phyloP scores from a whole-genome alignment of 768 basidiomycete genomes.

The Pisolithus sp. region DNA sequence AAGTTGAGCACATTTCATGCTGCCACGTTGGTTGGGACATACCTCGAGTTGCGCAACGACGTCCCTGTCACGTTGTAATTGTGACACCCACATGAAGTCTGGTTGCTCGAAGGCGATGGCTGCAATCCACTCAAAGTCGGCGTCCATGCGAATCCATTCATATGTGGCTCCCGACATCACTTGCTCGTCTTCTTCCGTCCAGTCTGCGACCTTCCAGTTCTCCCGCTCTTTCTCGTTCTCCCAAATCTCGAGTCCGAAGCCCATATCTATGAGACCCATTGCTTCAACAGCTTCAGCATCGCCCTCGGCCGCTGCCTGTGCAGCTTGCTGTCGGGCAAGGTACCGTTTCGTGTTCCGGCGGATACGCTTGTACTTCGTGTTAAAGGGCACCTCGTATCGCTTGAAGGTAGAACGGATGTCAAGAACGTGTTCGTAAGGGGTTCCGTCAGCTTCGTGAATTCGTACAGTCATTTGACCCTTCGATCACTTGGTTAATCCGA shows the following conservation, averaged over 20 bases:
- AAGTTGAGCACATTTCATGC: slow-evolving; percentile 5
- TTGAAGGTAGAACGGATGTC: slow-evolving; percentile 85
- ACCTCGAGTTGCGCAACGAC: slow-evolving; percentile 97
- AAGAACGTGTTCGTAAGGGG: slow-evolving; percentile 96
- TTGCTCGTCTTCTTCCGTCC: slow-evolving; percentile 95
- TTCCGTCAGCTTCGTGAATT: slow-evolving; percentile 98
- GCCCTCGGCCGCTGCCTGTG: slow-evolving; percentile 88
- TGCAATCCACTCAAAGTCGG: slow-evolving; percentile 99
- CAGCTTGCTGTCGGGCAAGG: slow-evolving; percentile 85
- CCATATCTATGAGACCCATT: slow-evolving; percentile 90
- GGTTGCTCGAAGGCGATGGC: slow-evolving; percentile 88
- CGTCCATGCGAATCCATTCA: slow-evolving; percentile 99
- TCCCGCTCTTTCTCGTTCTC: slow-evolving; percentile 91
- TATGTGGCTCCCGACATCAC: slow-evolving; percentile 94
- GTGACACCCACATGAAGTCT: slow-evolving; percentile 98
- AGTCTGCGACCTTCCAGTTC: slow-evolving; percentile 95
- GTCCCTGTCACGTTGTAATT: slow-evolving; percentile 91
- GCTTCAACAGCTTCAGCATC: slow-evolving; percentile 90
- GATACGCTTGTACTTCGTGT: slow-evolving; percentile 97
- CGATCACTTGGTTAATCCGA: background rate
- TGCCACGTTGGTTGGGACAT: slow-evolving; percentile 19
- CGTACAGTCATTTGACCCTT: slow-evolving; percentile 98
- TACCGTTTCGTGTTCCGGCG: slow-evolving; percentile 94
- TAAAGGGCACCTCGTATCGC: slow-evolving; percentile 97
- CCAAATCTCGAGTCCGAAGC: slow-evolving; percentile 91